Percentiles rank a stretch among this genome's conserved stretches.
These are phyloP conservation scores for Ensete glaucum DNA, from an alignment of 176 grass and related monocot species.

Conservation along the genomic window DNA sequence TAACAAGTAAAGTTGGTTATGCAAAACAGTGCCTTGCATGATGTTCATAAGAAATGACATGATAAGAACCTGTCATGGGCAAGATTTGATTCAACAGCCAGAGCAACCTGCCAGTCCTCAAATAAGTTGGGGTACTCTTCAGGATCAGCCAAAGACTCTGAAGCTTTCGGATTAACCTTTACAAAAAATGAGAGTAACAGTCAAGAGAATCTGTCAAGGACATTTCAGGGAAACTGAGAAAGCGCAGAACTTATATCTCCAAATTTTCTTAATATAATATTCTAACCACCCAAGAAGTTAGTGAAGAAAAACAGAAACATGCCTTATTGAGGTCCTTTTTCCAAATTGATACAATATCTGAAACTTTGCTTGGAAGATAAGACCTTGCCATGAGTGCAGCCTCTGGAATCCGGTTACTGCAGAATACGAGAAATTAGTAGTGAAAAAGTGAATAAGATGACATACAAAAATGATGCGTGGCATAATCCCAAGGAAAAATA, in stretches of 20 bases:
- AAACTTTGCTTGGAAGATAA: constrained; percentile 93
- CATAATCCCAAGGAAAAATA: background rate
- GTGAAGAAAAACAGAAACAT: constrained; percentile 11
- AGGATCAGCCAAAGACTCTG: constrained; percentile 96
- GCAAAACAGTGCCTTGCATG: background rate
- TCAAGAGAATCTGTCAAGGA: background rate
- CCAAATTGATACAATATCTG: constrained; percentile 78
- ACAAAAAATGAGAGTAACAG: constrained; percentile 5
- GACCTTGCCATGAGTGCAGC: constrained; percentile 92
- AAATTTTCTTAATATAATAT: background rate
- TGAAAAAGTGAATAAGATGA: background rate
- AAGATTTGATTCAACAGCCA: constrained; percentile 60
- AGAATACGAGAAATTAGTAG: background rate
- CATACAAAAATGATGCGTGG: background rate
- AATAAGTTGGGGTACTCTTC: constrained; percentile 95
- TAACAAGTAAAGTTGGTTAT: background rate
- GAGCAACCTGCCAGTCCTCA: constrained; percentile 89
- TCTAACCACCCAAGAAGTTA: too few species aligned
- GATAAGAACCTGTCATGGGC: constrained; percentile 16
- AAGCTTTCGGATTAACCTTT: constrained; percentile 89
- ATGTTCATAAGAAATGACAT: background rate
- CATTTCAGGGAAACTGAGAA: background rate
- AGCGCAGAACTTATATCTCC: background rate
- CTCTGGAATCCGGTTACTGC: constrained; percentile 95
- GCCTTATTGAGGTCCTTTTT: constrained; percentile 90